Base-by-base conservation (phyloP, 148 eudicot species). In the Nepenthes mirabilis region DNA sequence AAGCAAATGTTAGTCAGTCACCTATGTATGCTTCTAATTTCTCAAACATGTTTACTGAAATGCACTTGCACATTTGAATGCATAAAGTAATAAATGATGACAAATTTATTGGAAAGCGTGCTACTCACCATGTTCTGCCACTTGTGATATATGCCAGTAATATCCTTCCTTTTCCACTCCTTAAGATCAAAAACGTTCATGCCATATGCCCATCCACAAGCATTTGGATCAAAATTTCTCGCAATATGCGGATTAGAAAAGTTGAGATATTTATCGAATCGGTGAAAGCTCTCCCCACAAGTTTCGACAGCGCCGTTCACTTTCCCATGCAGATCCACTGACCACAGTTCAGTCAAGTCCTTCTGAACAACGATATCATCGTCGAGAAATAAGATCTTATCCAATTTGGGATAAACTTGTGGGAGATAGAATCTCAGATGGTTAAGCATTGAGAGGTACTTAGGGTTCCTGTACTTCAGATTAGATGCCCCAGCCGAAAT, bases 171-270 rank as follows among this genome's bases (percentile, higher is more conserved):
- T 68, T 78, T 90, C 95, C 97, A 90, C 67, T 71, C 86, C 75
- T 86, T 78, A 43, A 90, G 90, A 77, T 90, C 94, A 74, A 90
- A 90, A 7, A 90, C 55, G 66, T 90, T 90, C 97, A 90, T 90
- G 55, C 97, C 97, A 67, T 86, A 90, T 1, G 97, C 97, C 97
- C 97, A 90, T 59, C 95, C 97, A 69, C 97, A 90, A 12, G 97
- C 90, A 75, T 76, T 77, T 23, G 97, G 97, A 68, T 84, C 86
- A 55, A 90, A 90, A 59, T 80, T 86, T 37, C 75, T 71, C 2
- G 95, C 72, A 55, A 90, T 90, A 70, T 74, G 83, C 7, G 90
- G 97, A 66, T 86, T 86, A 0, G 97, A 86, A 64, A 90, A 90
- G 70, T 90, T 90, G 33, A 90, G 80, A 66, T 90, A 90, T 68